These are phyloP conservation scores for Pythium pyrilobum DNA, from an alignment of 352 stramenopile genomes.

Conservation along the genomic window DNA sequence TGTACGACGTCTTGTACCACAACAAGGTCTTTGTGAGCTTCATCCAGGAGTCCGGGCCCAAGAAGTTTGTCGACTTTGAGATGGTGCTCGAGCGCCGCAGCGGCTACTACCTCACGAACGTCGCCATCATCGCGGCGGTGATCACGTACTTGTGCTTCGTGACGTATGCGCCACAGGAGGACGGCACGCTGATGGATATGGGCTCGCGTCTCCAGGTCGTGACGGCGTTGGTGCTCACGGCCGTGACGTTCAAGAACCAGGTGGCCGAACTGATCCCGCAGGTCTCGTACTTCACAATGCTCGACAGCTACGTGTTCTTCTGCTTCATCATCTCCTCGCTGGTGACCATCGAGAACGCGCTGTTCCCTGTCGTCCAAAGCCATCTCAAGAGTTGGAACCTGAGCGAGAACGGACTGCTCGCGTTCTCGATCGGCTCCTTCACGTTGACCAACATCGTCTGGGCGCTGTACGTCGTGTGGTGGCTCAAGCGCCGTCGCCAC, in stretches of 20 bases:
- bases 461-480: conserved; percentile 20
- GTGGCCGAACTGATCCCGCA: conserved; percentile 45
- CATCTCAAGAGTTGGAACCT: conserved; percentile 11
- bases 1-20: conserved; percentile 44
- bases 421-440: conserved; percentile 32
- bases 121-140: conserved; percentile 34
- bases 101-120: conserved; percentile 54
- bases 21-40: conserved; percentile 48
- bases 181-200: conserved; percentile 35
- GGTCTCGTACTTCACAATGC: conserved; percentile 57
- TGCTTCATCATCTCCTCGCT: conserved; percentile 52
- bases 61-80: conserved; percentile 46
- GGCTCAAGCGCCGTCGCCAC: conserved; percentile 25
- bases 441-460: conserved; percentile 38
- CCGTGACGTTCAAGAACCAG: conserved; percentile 56
- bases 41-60: conserved; percentile 26
- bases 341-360: conserved; percentile 50
- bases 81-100: conserved; percentile 49
- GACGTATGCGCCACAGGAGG: conserved; percentile 33
- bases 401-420: conserved; percentile 28
- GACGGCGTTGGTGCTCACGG: conserved; percentile 49
- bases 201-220: conserved; percentile 51
- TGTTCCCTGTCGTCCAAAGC: conserved; percentile 34
- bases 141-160: conserved; percentile 60
- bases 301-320: conserved; percentile 66